Evolutionary conservation across 495 filamentous ascomycete species (phyloP).

Genomic region (Aspergillus wentii): DNA sequence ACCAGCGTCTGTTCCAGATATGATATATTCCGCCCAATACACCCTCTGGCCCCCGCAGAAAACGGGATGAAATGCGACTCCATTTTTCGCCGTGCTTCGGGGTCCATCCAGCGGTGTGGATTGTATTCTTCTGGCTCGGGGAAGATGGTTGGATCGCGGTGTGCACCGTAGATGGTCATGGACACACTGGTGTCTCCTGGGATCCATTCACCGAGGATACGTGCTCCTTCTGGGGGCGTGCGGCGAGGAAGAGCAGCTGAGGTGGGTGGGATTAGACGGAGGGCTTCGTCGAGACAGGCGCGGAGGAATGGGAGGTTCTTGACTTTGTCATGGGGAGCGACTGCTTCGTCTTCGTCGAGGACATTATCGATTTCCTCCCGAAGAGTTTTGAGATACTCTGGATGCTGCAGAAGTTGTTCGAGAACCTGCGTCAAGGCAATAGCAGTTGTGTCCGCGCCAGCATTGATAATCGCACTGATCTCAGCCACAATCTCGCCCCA

Average conservation of each 20-base stretch:
- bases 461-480: slow-evolving; percentile 32
- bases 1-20: slow-evolving; percentile 30
- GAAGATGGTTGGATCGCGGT: slow-evolving; percentile 18
- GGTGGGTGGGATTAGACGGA: slow-evolving; percentile 33
- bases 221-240: slow-evolving; percentile 24
- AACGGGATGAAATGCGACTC: slow-evolving; percentile 29
- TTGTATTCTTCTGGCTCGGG: slow-evolving; percentile 17
- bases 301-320: slow-evolving; percentile 28
- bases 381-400: slow-evolving; percentile 40
- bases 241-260: slow-evolving; percentile 24
- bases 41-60: slow-evolving; percentile 32
- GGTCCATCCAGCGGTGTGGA: slow-evolving; percentile 22
- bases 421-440: slow-evolving; percentile 40
- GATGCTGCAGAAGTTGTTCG: slow-evolving; percentile 49
- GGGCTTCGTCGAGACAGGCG: slow-evolving; percentile 38
- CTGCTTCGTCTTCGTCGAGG: slow-evolving; percentile 21
- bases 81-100: slow-evolving; percentile 19
- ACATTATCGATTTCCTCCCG: slow-evolving; percentile 48
- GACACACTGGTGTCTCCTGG: slow-evolving; percentile 21
- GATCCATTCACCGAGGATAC: slow-evolving; percentile 25
- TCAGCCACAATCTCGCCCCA: slow-evolving; percentile 15
- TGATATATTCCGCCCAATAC: slow-evolving; percentile 38
- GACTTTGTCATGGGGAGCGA: slow-evolving; percentile 34
- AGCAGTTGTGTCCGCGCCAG: slow-evolving; percentile 48
- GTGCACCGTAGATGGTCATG: slow-evolving; percentile 17